These are phyloP conservation scores for Talaromyces amestolkiae DNA, from an alignment of 2,329 filamentous ascomycete species.

Conservation along the genomic window DNA sequence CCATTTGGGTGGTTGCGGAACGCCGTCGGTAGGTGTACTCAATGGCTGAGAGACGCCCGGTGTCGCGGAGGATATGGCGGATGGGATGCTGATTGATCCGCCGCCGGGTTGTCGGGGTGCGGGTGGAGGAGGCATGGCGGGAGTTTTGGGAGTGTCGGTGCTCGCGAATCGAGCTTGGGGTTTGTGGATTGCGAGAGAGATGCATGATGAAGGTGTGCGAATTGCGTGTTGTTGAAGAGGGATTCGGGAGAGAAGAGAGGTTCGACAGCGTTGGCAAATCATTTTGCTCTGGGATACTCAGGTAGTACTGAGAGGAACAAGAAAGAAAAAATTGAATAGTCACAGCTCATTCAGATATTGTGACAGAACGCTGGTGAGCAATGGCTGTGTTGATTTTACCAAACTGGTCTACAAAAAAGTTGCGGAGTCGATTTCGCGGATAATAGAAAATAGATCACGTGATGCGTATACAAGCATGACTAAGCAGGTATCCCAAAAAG, in stretches of 20 bases:
- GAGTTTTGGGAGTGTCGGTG: constrained; percentile 24
- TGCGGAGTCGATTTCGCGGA: constrained; percentile 11
- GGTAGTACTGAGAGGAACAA: neutral
- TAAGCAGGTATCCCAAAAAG: neutral
- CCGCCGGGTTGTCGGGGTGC: constrained; percentile 34
- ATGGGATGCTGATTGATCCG: constrained; percentile 30
- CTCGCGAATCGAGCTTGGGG: constrained; percentile 35
- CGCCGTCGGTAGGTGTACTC: constrained; percentile 36
- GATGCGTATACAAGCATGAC: neutral
- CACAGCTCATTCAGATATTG: neutral
- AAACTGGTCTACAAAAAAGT: constrained; percentile 1
- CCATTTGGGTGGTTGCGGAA: constrained; percentile 15
- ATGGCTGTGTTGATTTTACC: neutral
- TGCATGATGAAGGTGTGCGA: constrained; percentile 29
- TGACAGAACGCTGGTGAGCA: neutral
- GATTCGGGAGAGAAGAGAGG: constrained; percentile 39
- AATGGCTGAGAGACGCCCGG: constrained; percentile 42
- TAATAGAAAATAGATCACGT: neutral
- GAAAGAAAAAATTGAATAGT: no score
- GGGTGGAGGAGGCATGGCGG: constrained; percentile 29
- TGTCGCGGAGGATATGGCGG: constrained; percentile 40
- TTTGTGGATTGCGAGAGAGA: constrained; percentile 31
- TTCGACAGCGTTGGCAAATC: constrained; percentile 44
- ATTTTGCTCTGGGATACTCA: constrained; percentile 26
- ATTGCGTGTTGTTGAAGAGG: constrained; percentile 31